Evolutionary conservation across 2,329 filamentous ascomycete genomes (phyloP), one percentile per base, ranked within the genome.

Genomic region (Aspergillus fumigatus): DNA sequence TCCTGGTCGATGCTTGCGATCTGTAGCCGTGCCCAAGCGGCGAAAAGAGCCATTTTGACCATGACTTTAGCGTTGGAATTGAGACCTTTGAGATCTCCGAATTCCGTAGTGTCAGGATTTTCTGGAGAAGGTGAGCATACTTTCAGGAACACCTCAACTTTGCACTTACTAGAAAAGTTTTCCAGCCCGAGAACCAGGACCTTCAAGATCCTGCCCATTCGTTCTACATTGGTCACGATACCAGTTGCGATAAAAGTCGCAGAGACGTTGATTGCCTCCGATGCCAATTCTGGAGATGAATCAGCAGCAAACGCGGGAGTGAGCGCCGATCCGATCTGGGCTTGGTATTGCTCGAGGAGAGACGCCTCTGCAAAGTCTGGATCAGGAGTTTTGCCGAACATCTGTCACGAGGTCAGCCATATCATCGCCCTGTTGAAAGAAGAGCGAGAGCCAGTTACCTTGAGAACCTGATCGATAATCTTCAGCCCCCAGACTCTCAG

Each of bases 131-230:
- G 58, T 67, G 50, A 66, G 59, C 41, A 48, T 48, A 40, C 40
- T 40, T 10, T 17, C 4, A 26, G 3, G 27, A 3, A 23, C 11
- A 9, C 9, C 5, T 27, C 23, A n/a, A 11, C 23, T 47, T 3
- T 50, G n/a, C 8, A 67, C 77, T 65, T 73, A 80, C 83, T 86
- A 2, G 90, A 90, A 68, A 97, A 96, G 73, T 93, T 96, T 67
- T 97, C 93, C 1, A 99, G 81, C 0, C 92, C 92, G 47, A 88
- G 88, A 5, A 97, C 90, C 2, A 99, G 82, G 1, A 96, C 88
- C 76, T 97, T 97, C 55, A 99, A 82, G 53, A 99, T 99, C 55
- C 94, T 88, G 23, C 94, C 94, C 94, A 99, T 99, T n/a, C 94
- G 86, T 64, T 99, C 95, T 8, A 97, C 86, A 73, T 97, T 94